Evolutionary conservation across 768 basidiomycete species (phyloP), one percentile per base, ranked within the genome.

Genomic region (Mycena kentingensis): DNA sequence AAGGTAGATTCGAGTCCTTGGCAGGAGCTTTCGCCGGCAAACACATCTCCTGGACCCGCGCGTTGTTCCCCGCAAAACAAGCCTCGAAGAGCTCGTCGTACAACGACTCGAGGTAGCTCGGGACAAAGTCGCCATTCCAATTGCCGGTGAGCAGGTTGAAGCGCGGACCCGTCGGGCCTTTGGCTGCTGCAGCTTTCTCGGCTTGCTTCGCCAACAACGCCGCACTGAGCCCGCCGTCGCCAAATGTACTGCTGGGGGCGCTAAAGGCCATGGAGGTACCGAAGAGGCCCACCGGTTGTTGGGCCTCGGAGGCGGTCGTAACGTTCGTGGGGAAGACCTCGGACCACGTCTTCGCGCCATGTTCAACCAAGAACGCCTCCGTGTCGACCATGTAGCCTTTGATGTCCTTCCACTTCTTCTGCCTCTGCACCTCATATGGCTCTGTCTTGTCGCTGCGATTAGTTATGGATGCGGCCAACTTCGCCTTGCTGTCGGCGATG

Each of bases 61-160:
- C 76, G 46, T 79, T 77, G 60, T 83, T 73, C 2, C 84, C 83
- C 3, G 62, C 58, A 62, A 72, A 79, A 58, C 78, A 81, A 3
- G 83, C 84, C 57, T 82, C 80, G 55, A 70, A 84, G 0, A 85
- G 71, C 52, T 81, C 77, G 41, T 83, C 76, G 58, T 84, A 85
- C 2, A 62, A 52, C 16, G 64, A 51, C 18, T 64, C 65, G 37
- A 74, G 57, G 54, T 72, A 69, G n/a, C 63, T 46, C 1, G 72
- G 68, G 5, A 77, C 69, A 5, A 47, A 12, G 22, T 51, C 48
- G 22, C 34, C 45, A 1, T 44, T 1, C 18, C 66, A 58, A 50
- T 55, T 37, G 58, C 52, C 37, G 63, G 64, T 60, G 61, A 67
- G 49, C 51, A 66, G 54, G 63, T 67, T 52, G 62, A 61, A 70